A percentile compares a stretch with the other conserved stretches of the same genome.
Conservation (phyloP, 2,329 filamentous ascomycete genomes). For the Phaeosphaeriaceae sp. region DNA sequence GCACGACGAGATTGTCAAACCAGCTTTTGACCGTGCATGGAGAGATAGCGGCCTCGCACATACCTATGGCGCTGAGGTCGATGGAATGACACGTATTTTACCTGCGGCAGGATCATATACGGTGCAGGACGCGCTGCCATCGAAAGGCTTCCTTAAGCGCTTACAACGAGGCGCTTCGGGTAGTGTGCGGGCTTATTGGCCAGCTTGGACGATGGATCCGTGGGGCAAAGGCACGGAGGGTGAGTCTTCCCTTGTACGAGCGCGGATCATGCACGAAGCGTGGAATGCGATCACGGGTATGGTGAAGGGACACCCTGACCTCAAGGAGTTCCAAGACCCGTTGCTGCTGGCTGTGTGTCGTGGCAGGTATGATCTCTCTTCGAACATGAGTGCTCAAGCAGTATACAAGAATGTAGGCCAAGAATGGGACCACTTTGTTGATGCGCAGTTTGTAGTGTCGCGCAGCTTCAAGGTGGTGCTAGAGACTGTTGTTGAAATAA, state of each 20-base stretch:
- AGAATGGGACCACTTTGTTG: conserved; percentile 24
- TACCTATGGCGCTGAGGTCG: neutral
- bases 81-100: conserved; percentile 1
- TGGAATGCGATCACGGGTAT: conserved; percentile 24
- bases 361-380: conserved; percentile 3
- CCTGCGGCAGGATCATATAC: conserved; percentile 2
- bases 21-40: conserved; percentile 28
- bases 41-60: conserved; percentile 8
- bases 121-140: conserved; percentile 4
- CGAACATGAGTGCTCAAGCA: neutral
- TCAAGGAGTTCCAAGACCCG: conserved; percentile 15
- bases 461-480: conserved; percentile 19
- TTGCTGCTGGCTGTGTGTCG: conserved; percentile 16
- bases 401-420: conserved; percentile 14
- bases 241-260: conserved; percentile 2
- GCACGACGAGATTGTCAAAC: conserved; percentile 27
- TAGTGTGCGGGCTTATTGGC: conserved; percentile 12
- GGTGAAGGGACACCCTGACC: conserved; percentile 12
- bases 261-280: conserved; percentile 10
- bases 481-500: conserved; percentile 2
- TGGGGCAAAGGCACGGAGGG: conserved; percentile 5
- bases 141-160: conserved; percentile 2
- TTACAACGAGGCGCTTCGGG: neutral
- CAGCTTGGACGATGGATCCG: neutral
- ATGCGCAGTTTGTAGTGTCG: conserved; percentile 14